Evolutionary conservation across 495 filamentous ascomycete species (phyloP).

Genomic region (Cryomyces antarcticus): DNA sequence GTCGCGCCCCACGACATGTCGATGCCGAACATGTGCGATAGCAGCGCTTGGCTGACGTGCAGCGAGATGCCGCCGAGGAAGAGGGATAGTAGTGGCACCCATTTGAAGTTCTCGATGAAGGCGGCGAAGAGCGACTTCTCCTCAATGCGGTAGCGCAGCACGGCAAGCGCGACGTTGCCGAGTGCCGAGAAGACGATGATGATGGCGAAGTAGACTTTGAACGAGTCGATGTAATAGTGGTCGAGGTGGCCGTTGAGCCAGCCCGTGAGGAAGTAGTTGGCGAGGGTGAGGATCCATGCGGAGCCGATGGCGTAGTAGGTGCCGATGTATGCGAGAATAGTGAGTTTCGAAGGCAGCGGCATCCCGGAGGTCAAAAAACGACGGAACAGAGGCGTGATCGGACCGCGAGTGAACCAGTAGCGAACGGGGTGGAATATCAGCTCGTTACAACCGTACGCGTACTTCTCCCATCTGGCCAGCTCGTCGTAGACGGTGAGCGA

Average conservation of each 20-base stretch:
- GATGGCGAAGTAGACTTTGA: slow-evolving; percentile 29
- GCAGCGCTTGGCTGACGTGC: slow-evolving; percentile 25
- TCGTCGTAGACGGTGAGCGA: slow-evolving; percentile 75
- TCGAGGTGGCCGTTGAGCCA: slow-evolving; percentile 27
- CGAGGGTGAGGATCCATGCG: slow-evolving; percentile 57
- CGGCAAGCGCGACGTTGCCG: slow-evolving; percentile 26
- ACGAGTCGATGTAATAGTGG: slow-evolving; percentile 28
- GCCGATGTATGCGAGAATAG: slow-evolving; percentile 68
- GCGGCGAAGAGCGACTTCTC: slow-evolving; percentile 16
- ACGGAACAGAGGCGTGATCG: slow-evolving; percentile 57
- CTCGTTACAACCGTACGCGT: slow-evolving; percentile 76
- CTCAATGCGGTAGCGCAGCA: slow-evolving; percentile 24
- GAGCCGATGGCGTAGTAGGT: slow-evolving; percentile 71
- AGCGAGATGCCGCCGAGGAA: slow-evolving; percentile 28
- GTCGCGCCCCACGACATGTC: slow-evolving; percentile 30
- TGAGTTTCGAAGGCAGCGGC: slow-evolving; percentile 58
- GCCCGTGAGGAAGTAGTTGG: slow-evolving; percentile 59
- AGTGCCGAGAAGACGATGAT: slow-evolving; percentile 26
- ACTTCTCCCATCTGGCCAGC: slow-evolving; percentile 67
- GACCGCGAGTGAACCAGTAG: slow-evolving; percentile 33
- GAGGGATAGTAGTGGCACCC: slow-evolving; percentile 25
- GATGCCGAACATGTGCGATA: slow-evolving; percentile 26
- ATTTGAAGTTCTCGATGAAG: slow-evolving; percentile 24
- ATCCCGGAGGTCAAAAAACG: slow-evolving; percentile 51
- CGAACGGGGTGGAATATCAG: slow-evolving; percentile 54